A percentile compares a stretch with the other conserved stretches of the same genome.
These are phyloP conservation scores for Populus tomentosa DNA, from an alignment of 441 rosid genomes.

Conservation along the genomic window DNA sequence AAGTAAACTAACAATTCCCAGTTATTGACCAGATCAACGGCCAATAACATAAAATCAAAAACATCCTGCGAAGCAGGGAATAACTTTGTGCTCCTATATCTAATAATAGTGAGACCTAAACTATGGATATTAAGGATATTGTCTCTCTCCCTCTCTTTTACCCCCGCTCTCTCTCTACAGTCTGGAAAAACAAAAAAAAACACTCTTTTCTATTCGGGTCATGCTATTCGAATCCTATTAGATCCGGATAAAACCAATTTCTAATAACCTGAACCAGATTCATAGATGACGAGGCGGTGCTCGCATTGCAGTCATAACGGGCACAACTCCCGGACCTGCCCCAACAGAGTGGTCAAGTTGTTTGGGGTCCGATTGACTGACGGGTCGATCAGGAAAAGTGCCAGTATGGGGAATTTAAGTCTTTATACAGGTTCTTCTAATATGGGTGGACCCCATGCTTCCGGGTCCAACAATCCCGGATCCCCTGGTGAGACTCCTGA, in stretches of 20 bases:
- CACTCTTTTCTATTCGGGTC: not conserved
- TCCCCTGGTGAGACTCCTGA: conserved; percentile 74
- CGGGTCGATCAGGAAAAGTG: conserved; percentile 91
- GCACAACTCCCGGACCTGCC: conserved; percentile 87
- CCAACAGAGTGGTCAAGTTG: conserved; percentile 68
- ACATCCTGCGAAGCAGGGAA: not conserved
- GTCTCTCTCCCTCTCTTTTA: not conserved
- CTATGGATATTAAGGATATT: not conserved
- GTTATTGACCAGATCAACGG: not conserved
- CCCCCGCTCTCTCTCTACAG: not conserved
- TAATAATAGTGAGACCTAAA: not conserved
- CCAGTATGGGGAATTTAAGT: conserved; percentile 87
- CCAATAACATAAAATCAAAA: not conserved
- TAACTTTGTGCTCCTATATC: not conserved
- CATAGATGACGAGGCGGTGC: conserved; percentile 78
- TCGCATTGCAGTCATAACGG: conserved; percentile 97
- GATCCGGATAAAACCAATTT: conserved; percentile 7
- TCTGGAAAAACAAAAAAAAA: not conserved
- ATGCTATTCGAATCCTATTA: conserved; percentile 6
- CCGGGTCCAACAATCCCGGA: conserved; percentile 44
- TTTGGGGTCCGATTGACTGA: conserved; percentile 93
- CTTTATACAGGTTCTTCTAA: conserved; percentile 59
- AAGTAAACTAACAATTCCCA: not conserved
- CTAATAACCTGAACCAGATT: conserved; percentile 3
- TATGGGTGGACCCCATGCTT: conserved; percentile 38